These are phyloP conservation scores for Fusarium fujikuroi DNA, from an alignment of 2,329 filamentous ascomycete species.

Conservation along the genomic window DNA sequence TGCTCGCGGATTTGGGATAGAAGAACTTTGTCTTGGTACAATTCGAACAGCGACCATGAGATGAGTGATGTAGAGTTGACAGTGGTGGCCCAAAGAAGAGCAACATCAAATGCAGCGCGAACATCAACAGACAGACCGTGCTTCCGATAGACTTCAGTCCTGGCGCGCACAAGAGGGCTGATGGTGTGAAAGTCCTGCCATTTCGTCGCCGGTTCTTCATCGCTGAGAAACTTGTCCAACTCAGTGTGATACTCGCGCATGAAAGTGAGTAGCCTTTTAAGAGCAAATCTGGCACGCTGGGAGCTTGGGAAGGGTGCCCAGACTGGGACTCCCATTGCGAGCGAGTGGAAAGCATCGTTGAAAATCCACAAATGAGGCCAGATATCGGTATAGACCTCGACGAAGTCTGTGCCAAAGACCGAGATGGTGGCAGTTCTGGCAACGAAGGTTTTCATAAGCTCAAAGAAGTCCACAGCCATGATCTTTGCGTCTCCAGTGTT, in stretches of 20 bases:
- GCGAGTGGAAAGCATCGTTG: conserved; percentile 48
- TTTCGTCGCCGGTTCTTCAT: conserved; percentile 46
- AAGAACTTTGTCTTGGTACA: conserved; percentile 53
- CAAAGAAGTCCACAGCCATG: conserved; percentile 50
- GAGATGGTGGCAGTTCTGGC: conserved; percentile 49
- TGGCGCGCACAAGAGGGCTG: conserved; percentile 47
- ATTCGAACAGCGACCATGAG: conserved; percentile 56
- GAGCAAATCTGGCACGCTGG: conserved; percentile 47
- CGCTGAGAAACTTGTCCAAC: conserved; percentile 49
- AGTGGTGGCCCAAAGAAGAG: conserved; percentile 52
- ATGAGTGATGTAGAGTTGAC: conserved; percentile 52
- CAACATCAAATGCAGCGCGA: conserved; percentile 51
- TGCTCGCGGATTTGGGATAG: conserved; percentile 53
- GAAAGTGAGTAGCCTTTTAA: conserved; percentile 43
- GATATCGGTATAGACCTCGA: conserved; percentile 54
- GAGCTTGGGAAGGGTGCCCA: conserved; percentile 49
- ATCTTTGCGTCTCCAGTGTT: conserved; percentile 35
- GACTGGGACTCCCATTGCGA: conserved; percentile 47
- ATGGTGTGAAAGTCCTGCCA: conserved; percentile 54
- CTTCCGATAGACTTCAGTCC: conserved; percentile 46
- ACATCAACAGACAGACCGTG: conserved; percentile 46
- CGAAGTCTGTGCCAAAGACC: conserved; percentile 55
- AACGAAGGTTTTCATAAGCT: conserved; percentile 51
- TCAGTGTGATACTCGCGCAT: conserved; percentile 51
- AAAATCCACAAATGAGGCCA: conserved; percentile 53